Evolutionary conservation across 805 yeast species (phyloP).

Genomic region (Jamesozyma spencerorum): DNA sequence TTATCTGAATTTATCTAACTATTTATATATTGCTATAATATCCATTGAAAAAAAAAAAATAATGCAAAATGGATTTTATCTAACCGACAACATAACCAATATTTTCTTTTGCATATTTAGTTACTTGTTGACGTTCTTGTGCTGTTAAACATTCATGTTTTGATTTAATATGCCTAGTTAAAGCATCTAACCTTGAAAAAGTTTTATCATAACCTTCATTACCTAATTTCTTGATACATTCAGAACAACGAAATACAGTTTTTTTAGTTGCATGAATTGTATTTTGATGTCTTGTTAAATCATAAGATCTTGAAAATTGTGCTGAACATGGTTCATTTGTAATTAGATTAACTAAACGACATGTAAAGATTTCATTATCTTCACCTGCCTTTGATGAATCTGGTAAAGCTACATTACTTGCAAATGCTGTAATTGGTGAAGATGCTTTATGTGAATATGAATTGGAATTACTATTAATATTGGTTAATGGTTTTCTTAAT

Average conservation of each 20-base stretch:
- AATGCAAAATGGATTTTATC: too few species aligned
- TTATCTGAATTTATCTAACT: too few species aligned
- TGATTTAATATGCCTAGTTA: constrained; percentile 85
- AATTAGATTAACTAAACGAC: constrained; percentile 17
- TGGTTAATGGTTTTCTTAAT: constrained; percentile 6
- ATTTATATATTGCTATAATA: too few species aligned
- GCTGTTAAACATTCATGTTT: constrained; percentile 57
- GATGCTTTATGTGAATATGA: too few species aligned
- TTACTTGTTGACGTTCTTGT: constrained; percentile 57
- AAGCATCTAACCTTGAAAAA: constrained; percentile 88
- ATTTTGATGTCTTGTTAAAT: constrained; percentile 88
- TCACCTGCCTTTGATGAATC: neutral
- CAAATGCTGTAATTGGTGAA: neutral
- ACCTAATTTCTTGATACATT: constrained; percentile 49
- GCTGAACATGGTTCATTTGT: constrained; percentile 27
- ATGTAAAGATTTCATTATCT: constrained; percentile 8
- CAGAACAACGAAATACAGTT: constrained; percentile 75
- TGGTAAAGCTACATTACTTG: neutral
- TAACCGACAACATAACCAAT: constrained; percentile 43
- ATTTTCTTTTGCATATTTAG: constrained; percentile 67
- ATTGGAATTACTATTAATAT: constrained; percentile 5
- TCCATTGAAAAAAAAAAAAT: too few species aligned
- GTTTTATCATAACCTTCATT: constrained; percentile 52
- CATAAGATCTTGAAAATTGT: constrained; percentile 86
- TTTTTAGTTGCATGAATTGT: constrained; percentile 88